Conservation (phyloP, 139 green algal species). For the Nannochloris sp. region DNA sequence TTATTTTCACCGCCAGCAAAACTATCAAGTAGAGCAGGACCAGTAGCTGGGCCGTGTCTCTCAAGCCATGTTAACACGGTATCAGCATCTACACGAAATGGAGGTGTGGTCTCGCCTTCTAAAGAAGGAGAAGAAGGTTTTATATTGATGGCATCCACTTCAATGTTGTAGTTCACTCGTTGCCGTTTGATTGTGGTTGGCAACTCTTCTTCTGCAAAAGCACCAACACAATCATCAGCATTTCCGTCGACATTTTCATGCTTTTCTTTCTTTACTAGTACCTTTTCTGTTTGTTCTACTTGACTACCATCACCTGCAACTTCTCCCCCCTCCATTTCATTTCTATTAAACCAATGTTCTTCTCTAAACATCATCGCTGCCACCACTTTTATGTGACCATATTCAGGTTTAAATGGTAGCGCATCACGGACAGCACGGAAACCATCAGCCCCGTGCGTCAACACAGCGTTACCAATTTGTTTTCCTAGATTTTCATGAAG, state of each 20-base stretch:
- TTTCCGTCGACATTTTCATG: no score
- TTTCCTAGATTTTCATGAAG: not conserved
- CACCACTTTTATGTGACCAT: constrained; percentile 30
- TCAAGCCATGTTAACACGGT: not conserved
- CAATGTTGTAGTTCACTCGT: not conserved
- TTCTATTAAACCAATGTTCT: constrained; percentile 8
- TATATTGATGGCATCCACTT: no score
- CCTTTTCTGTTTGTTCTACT: not conserved
- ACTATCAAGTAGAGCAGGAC: not conserved
- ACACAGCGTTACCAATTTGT: not conserved
- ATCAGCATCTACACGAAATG: not conserved
- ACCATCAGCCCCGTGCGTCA: not conserved
- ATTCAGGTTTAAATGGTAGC: constrained; percentile 4
- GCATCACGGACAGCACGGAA: constrained; percentile 9
- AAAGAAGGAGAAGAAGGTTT: not conserved
- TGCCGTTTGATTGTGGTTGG: not conserved
- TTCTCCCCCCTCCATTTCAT: not conserved
- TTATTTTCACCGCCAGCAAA: not conserved
- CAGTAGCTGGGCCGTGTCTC: not conserved
- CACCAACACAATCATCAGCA: no score
- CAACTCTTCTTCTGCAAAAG: not conserved
- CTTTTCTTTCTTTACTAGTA: no score
- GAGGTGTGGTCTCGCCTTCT: not conserved
- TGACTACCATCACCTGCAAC: not conserved
- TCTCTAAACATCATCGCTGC: constrained; percentile 10